These are phyloP conservation scores for Suillus decipiens DNA, from an alignment of 768 basidiomycete species.

Conservation along the genomic window DNA sequence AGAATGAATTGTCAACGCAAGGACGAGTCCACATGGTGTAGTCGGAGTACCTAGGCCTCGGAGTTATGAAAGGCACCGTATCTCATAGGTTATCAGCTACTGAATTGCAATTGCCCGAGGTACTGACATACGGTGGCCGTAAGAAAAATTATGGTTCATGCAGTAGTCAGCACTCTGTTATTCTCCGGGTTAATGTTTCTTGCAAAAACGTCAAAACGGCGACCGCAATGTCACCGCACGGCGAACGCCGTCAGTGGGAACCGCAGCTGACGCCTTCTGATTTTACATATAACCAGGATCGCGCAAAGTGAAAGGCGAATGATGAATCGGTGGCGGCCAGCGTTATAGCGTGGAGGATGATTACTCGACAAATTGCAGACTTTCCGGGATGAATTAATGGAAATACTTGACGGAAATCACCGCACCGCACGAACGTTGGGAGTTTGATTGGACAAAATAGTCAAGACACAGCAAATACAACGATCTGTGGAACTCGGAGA, in stretches of 20 bases:
- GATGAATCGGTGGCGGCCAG: neutral
- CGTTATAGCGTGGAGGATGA: neutral
- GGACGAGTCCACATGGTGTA: neutral
- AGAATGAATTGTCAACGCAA: neutral
- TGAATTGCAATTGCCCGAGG: neutral
- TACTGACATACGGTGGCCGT: neutral
- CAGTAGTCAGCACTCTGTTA: neutral
- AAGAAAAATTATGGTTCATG: neutral
- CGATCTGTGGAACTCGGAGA: neutral
- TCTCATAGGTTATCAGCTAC: neutral
- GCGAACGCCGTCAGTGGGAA: neutral
- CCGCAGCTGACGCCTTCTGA: neutral
- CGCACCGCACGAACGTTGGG: neutral
- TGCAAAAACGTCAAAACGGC: neutral
- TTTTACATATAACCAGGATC: neutral
- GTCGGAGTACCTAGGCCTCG: neutral
- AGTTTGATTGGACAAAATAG: neutral
- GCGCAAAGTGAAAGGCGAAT: neutral
- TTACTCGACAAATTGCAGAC: neutral
- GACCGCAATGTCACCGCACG: neutral
- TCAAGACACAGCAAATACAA: neutral
- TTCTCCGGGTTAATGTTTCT: neutral
- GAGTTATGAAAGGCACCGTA: neutral
- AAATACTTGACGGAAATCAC: conserved; percentile 1
- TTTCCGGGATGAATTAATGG: neutral